Conservation (phyloP, 306 rosid genomes). For the Adenanthera pavonina region DNA sequence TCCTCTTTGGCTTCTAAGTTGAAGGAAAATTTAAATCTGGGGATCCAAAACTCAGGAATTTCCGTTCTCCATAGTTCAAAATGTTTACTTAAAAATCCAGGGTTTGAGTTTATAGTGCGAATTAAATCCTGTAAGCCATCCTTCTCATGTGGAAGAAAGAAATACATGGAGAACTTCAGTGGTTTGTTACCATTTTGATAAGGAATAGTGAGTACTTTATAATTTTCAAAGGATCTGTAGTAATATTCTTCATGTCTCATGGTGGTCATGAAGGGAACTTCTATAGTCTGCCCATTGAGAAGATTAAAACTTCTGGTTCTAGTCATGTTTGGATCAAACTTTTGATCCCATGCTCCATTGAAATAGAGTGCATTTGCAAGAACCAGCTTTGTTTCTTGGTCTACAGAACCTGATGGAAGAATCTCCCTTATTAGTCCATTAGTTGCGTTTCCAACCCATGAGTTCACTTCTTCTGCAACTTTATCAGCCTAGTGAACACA, state of each 20-base stretch:
- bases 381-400: neutral
- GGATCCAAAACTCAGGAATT: slow-evolving; percentile 29
- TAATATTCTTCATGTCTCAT: neutral
- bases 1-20: neutral
- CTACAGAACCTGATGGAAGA: neutral
- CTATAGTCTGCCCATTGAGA: slow-evolving; percentile 5
- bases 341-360: slow-evolving; percentile 34
- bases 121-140: slow-evolving; percentile 30
- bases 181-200: neutral
- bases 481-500: neutral
- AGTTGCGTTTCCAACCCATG: slow-evolving; percentile 32
- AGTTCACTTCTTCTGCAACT: neutral
- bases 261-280: slow-evolving; percentile 38
- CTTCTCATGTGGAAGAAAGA: neutral
- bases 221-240: neutral
- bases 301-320: neutral
- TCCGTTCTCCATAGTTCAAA: fast-evolving
- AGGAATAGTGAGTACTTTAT: slow-evolving; percentile 8
- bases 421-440: slow-evolving; percentile 6
- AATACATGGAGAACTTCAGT: slow-evolving; percentile 10
- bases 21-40: slow-evolving; percentile 18
- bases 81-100: slow-evolving; percentile 19
- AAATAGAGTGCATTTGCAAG: slow-evolving; percentile 44
- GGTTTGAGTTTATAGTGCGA: neutral
- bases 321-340: neutral